Conservation (phyloP, 2,329 filamentous ascomycete genomes). For the Diaporthe nobilis region DNA sequence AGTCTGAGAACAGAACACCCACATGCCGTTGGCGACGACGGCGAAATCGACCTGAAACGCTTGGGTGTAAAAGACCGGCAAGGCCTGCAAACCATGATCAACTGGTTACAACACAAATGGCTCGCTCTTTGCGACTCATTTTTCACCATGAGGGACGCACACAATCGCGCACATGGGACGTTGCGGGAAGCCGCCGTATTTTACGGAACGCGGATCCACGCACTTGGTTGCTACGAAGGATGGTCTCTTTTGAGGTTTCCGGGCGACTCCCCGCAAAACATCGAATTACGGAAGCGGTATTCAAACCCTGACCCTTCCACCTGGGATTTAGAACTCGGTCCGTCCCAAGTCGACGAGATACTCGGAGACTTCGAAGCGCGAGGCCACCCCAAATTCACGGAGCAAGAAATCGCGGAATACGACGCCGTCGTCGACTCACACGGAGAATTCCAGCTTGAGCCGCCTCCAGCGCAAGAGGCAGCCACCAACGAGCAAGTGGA, state of each 20-base stretch:
- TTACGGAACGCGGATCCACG: background rate
- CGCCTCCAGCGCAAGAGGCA: background rate
- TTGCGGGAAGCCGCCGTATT: too few species aligned
- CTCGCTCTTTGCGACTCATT: background rate
- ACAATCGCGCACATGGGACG: background rate
- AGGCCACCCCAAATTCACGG: too few species aligned
- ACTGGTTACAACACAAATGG: background rate
- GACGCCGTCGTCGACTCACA: too few species aligned
- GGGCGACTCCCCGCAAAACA: too few species aligned
- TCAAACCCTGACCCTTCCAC: background rate
- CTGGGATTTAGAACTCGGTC: too few species aligned
- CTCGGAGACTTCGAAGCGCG: background rate
- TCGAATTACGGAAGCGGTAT: fast-evolving
- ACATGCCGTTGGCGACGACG: background rate
- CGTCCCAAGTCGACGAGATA: too few species aligned
- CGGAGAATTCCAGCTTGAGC: too few species aligned
- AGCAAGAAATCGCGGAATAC: too few species aligned
- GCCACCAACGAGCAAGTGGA: background rate
- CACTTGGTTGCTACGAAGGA: background rate
- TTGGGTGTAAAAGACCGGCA: background rate
- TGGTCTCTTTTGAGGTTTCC: background rate
- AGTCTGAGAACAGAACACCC: background rate
- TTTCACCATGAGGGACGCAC: fast-evolving
- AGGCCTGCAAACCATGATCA: background rate
- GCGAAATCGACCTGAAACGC: background rate